Evolutionary conservation across 305 asterid genomes (phyloP).

Genomic region (Fraxinus velutina): DNA sequence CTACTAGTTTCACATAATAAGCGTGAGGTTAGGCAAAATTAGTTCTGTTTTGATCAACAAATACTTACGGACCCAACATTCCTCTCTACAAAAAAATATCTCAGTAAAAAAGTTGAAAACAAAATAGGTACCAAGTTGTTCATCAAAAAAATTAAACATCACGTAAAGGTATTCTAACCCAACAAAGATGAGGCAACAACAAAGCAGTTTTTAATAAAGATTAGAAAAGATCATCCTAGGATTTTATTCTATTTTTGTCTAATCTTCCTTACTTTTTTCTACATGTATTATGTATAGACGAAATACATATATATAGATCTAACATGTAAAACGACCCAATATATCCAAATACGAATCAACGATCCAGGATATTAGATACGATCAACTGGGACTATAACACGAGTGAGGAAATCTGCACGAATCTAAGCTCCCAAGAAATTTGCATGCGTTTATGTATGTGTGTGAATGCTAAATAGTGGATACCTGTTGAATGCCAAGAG

Average conservation of each 20-base stretch:
- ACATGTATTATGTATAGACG: not conserved
- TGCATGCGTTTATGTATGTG: not conserved
- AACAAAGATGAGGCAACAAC: not conserved
- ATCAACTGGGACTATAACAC: not conserved
- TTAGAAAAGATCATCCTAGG: not conserved
- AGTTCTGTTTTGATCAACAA: not conserved
- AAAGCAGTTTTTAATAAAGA: not conserved
- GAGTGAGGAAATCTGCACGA: not conserved
- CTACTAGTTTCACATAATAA: not conserved
- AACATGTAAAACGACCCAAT: not conserved
- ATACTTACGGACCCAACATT: not conserved
- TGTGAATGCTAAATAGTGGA: not conserved
- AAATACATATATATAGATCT: not conserved
- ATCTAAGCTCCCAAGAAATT: not conserved
- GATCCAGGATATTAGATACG: not conserved
- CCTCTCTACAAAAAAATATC: not conserved
- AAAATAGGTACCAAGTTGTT: not conserved
- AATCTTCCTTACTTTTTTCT: not conserved
- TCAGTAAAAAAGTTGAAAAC: not conserved
- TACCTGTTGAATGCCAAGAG: not conserved
- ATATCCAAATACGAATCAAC: not conserved
- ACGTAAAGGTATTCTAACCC: not conserved
- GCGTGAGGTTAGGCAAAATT: not conserved
- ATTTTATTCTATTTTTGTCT: not conserved
- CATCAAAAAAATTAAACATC: not conserved